A percentile compares a stretch with the other conserved stretches of the same genome.
Evolutionary conservation across 352 stramenopile species (phyloP).

Genomic region (Plasmopara halstedii): DNA sequence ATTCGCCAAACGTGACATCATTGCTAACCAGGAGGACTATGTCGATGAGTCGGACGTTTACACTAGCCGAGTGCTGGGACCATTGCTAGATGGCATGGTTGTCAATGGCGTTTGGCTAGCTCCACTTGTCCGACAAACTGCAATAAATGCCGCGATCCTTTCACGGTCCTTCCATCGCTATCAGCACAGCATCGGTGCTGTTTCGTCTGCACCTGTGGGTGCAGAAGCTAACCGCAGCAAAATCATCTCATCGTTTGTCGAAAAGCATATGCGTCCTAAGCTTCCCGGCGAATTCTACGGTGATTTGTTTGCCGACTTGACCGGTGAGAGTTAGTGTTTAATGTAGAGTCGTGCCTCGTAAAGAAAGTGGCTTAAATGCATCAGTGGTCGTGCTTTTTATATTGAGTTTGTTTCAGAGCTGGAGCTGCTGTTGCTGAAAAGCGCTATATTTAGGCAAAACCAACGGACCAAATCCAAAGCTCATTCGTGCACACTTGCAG

Average conservation of each 20-base stretch:
- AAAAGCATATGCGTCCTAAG: conserved; percentile 77
- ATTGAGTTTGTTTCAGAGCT: neutral
- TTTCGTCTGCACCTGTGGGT: conserved; percentile 48
- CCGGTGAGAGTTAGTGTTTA: conserved; percentile 6
- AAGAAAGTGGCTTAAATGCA: conserved; percentile 12
- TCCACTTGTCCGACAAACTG: conserved; percentile 74
- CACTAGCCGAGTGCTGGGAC: conserved; percentile 70
- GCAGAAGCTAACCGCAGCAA: conserved; percentile 68
- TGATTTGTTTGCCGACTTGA: conserved; percentile 61
- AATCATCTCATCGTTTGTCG: conserved; percentile 59
- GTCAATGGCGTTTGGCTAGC: conserved; percentile 76
- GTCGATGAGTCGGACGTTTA: conserved; percentile 77
- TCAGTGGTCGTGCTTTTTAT: conserved; percentile 12
- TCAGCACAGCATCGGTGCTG: conserved; percentile 63
- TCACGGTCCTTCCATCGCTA: conserved; percentile 66
- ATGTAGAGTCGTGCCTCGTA: neutral
- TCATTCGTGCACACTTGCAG: conserved; percentile 3
- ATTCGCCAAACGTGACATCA: conserved; percentile 65
- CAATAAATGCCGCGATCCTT: conserved; percentile 70
- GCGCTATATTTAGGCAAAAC: conserved; percentile 19
- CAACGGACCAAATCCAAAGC: conserved; percentile 1
- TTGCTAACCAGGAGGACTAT: conserved; percentile 70
- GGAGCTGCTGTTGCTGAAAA: neutral
- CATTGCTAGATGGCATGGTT: conserved; percentile 78
- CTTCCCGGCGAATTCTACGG: conserved; percentile 84